Evolutionary conservation across 2,329 filamentous ascomycete species (phyloP).

Genomic region (Basipetospora chlamydospora): DNA sequence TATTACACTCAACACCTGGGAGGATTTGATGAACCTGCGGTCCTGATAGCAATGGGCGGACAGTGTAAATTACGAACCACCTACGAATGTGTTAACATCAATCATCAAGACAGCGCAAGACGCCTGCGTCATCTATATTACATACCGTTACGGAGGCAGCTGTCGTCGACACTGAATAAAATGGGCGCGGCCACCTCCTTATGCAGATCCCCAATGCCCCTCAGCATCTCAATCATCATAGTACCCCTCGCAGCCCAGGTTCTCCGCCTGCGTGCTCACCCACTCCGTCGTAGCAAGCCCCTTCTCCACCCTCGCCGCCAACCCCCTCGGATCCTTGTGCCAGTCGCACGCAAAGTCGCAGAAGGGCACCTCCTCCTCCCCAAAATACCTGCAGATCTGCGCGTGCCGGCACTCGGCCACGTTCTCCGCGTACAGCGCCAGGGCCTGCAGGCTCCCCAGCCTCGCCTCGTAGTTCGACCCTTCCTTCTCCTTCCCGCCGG

Average conservation of each 20-base stretch:
- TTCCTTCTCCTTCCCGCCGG: conserved; percentile 16
- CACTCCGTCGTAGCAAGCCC: conserved; percentile 47
- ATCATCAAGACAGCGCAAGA: too few relatives aligned
- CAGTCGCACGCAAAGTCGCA: conserved; percentile 69
- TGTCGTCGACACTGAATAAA: too few relatives aligned
- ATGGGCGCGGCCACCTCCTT: too few relatives aligned
- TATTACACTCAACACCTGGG: too few relatives aligned
- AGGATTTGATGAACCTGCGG: too few relatives aligned
- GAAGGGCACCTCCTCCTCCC: conserved; percentile 40
- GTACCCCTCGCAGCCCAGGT: conserved; percentile 40
- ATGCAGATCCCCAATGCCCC: too few relatives aligned
- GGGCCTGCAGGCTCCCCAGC: conserved; percentile 46
- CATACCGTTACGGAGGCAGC: too few relatives aligned
- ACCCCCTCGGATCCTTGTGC: conserved; percentile 50
- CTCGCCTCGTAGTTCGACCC: conserved; percentile 25
- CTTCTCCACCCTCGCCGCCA: conserved; percentile 41
- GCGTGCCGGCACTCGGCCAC: conserved; percentile 60
- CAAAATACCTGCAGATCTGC: conserved; percentile 64
- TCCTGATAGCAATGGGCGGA: too few relatives aligned
- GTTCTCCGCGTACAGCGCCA: conserved; percentile 73
- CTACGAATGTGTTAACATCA: too few relatives aligned
- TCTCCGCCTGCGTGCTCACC: conserved; percentile 47
- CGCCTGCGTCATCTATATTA: too few relatives aligned
- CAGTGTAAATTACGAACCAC: too few relatives aligned
- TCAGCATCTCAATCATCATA: conserved; percentile 27